Evolutionary conservation across 139 green algal genomes (phyloP).

Genomic region (Micromonas commoda): DNA sequence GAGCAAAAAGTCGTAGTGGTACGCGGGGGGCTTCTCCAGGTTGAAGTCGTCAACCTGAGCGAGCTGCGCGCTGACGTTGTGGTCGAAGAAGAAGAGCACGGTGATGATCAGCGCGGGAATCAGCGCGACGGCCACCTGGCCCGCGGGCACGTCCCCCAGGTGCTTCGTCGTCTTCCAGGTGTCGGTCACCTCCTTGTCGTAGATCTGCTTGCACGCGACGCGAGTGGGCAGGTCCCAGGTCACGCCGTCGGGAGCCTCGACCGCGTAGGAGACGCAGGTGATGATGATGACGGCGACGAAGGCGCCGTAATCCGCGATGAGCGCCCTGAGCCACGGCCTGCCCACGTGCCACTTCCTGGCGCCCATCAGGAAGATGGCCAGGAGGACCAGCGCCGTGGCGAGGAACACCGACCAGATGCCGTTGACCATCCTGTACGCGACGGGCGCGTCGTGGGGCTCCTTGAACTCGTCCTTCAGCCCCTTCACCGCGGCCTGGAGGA

Average conservation of each 20-base stretch:
- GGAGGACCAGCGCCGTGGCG: constrained; percentile 47
- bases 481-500: constrained; percentile 76
- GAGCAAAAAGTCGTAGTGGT: constrained; percentile 65
- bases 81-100: constrained; percentile 86
- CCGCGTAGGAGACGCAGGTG: constrained; percentile 54
- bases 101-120: constrained; percentile 74
- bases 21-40: constrained; percentile 29
- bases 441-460: not conserved
- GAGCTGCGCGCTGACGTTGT: constrained; percentile 68
- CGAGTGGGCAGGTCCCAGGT: constrained; percentile 52
- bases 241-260: constrained; percentile 44
- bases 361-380: constrained; percentile 34
- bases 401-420: constrained; percentile 71
- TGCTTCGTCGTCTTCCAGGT: constrained; percentile 28
- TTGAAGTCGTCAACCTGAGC: constrained; percentile 66
- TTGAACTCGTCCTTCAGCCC: constrained; percentile 40
- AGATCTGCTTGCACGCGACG: constrained; percentile 58
- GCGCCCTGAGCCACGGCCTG: constrained; percentile 30
- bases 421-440: constrained; percentile 52
- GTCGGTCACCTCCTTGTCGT: not conserved
- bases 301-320: constrained; percentile 80
- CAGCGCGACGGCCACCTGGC: constrained; percentile 60
- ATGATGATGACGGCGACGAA: constrained; percentile 61
- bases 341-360: constrained; percentile 64
- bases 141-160: constrained; percentile 48